Evolutionary conservation across 2,329 filamentous ascomycete species (phyloP).

Genomic region (Colletotrichum somersetense): DNA sequence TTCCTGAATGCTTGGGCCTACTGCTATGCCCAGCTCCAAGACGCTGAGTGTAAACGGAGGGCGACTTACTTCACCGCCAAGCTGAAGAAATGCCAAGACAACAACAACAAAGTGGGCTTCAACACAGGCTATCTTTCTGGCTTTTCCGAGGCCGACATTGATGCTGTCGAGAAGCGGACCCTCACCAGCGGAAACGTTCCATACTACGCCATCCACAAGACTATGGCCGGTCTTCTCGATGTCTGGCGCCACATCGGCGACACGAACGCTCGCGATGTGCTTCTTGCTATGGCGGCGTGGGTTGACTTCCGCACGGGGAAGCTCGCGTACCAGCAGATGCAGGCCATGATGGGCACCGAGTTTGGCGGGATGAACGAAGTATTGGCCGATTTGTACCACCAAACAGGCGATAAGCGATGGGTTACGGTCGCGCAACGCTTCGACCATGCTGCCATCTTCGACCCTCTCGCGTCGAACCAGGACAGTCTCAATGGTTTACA

Average conservation of each 20-base stretch:
- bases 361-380: slow-evolving; percentile 68
- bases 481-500: slow-evolving; percentile 62
- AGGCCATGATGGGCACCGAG: slow-evolving; percentile 61
- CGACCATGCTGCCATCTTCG: slow-evolving; percentile 61
- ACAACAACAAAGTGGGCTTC: slow-evolving; percentile 61
- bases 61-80: slow-evolving; percentile 61
- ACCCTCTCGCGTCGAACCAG: slow-evolving; percentile 59
- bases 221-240: slow-evolving; percentile 63
- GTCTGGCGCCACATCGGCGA: slow-evolving; percentile 61
- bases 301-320: slow-evolving; percentile 60
- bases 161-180: slow-evolving; percentile 56
- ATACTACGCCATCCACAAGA: slow-evolving; percentile 68
- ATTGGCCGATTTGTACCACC: slow-evolving; percentile 60
- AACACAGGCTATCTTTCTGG: slow-evolving; percentile 61
- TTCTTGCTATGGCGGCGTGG: slow-evolving; percentile 61
- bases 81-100: slow-evolving; percentile 63
- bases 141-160: slow-evolving; percentile 65
- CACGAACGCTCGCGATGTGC: slow-evolving; percentile 56
- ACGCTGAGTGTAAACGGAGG: slow-evolving; percentile 58
- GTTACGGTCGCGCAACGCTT: slow-evolving; percentile 61
- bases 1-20: slow-evolving; percentile 64
- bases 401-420: slow-evolving; percentile 61
- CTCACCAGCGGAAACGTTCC: slow-evolving; percentile 64
- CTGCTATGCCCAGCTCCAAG: slow-evolving; percentile 59
- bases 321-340: slow-evolving; percentile 60